A percentile compares a stretch with the other conserved stretches of the same genome.
These are phyloP conservation scores for Geosiphon pyriformis DNA, from an alignment of 192 early-diverging fungal species.

Conservation along the genomic window DNA sequence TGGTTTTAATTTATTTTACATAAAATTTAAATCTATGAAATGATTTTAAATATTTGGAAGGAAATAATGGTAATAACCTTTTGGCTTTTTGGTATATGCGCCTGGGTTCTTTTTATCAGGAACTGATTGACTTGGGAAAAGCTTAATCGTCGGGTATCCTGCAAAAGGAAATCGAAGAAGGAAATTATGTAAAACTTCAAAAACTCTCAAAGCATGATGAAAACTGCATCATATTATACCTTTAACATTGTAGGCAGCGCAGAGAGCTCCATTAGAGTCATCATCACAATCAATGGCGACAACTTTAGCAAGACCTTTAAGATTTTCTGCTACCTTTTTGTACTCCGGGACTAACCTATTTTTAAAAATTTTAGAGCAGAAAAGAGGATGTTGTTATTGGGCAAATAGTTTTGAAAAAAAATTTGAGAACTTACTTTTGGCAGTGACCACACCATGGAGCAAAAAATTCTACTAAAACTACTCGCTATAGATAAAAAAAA, in stretches of 20 bases:
- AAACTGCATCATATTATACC: slow-evolving; percentile 44
- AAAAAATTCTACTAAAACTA: slow-evolving; percentile 88
- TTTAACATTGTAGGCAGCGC: slow-evolving; percentile 73
- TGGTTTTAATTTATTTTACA: slow-evolving; percentile 5
- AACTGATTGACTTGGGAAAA: slow-evolving; percentile 51
- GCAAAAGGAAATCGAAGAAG: neutral
- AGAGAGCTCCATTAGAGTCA: slow-evolving; percentile 68
- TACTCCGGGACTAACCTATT: slow-evolving; percentile 75
- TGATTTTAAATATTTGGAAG: neutral
- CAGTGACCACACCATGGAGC: slow-evolving; percentile 98
- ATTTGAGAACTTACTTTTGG: slow-evolving; percentile 57
- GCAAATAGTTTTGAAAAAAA: too few species aligned
- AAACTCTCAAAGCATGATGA: too few species aligned
- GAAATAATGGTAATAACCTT: slow-evolving; percentile 25
- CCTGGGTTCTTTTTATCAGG: slow-evolving; percentile 45
- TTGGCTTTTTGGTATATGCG: slow-evolving; percentile 24
- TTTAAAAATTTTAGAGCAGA: neutral
- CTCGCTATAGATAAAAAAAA: slow-evolving; percentile 41
- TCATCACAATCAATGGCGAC: slow-evolving; percentile 92
- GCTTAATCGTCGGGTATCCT: slow-evolving; percentile 86
- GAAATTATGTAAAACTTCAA: neutral
- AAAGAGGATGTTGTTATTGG: too few species aligned
- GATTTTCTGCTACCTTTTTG: slow-evolving; percentile 79
- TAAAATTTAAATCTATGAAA: neutral
- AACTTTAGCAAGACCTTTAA: slow-evolving; percentile 79